Conservation (phyloP, 306 rosid genomes). For the Rosa multiflora region DNA sequence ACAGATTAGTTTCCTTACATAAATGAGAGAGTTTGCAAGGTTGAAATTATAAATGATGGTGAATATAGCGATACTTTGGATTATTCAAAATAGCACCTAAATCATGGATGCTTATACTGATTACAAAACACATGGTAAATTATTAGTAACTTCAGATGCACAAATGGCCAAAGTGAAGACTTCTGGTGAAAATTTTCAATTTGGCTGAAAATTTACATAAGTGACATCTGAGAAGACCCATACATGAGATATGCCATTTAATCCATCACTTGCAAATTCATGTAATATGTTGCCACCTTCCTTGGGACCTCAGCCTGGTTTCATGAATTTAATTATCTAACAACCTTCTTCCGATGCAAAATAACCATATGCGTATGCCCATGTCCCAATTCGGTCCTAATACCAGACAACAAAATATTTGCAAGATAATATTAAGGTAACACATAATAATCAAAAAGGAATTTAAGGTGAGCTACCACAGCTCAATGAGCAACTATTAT, state of each 20-base stretch:
- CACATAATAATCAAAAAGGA: too few species aligned
- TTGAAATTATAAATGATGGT: background rate
- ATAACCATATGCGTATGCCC: conserved; percentile 42
- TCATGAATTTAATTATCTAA: conserved; percentile 40
- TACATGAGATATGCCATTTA: background rate
- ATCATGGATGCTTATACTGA: background rate
- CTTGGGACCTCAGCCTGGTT: conserved; percentile 35
- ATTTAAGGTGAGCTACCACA: too few species aligned
- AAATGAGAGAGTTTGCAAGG: background rate
- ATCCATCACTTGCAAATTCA: conserved; percentile 8
- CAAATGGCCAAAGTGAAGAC: background rate
- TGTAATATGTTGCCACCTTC: too few species aligned
- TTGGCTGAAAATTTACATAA: background rate
- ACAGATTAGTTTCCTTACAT: too few species aligned
- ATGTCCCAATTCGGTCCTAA: conserved; percentile 41
- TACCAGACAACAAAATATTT: too few species aligned
- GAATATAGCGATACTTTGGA: background rate
- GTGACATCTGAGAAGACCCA: background rate
- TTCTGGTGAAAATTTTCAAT: background rate
- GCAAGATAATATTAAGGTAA: too few species aligned
- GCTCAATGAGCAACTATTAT: too few species aligned
- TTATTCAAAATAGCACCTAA: background rate
- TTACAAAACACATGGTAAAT: background rate
- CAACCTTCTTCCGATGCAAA: conserved; percentile 41
- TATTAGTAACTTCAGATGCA: background rate